These are phyloP conservation scores for Curvularia spicifera DNA, from an alignment of 2,329 filamentous ascomycete species.

Conservation along the genomic window DNA sequence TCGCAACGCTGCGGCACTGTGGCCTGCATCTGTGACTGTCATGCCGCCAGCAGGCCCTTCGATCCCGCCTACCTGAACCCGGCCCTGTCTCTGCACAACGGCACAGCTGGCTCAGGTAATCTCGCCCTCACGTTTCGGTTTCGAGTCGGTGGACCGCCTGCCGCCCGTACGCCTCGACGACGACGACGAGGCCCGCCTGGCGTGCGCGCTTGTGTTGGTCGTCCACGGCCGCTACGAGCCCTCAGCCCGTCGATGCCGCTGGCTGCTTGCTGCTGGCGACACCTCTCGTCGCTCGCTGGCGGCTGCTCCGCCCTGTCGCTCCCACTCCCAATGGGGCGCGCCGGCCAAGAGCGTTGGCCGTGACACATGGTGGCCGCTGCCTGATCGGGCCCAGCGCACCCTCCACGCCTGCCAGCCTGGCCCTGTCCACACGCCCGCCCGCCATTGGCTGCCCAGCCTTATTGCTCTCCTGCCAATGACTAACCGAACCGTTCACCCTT, in stretches of 20 bases:
- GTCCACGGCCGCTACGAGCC: neutral
- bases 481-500: conserved; percentile 31
- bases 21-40: conserved; percentile 38
- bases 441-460: conserved; percentile 36
- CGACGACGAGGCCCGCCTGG: neutral
- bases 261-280: no score
- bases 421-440: conserved; percentile 1
- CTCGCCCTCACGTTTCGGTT: conserved; percentile 44
- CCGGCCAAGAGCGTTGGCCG: conserved; percentile 37
- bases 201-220: conserved; percentile 21
- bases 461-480: conserved; percentile 38
- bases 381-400: conserved; percentile 27
- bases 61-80: conserved; percentile 33
- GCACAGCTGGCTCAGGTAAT: conserved; percentile 17
- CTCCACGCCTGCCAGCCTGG: conserved; percentile 7
- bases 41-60: conserved; percentile 36
- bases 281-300: conserved; percentile 17
- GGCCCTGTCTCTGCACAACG: conserved; percentile 28
- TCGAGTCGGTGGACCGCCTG: conserved; percentile 36
- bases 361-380: conserved; percentile 39
- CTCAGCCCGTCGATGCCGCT: conserved; percentile 14
- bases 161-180: conserved; percentile 1
- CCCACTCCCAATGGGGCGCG: conserved; percentile 26
- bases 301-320: neutral
- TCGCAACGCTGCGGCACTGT: conserved; percentile 40